Evolutionary conservation across 2,329 filamentous ascomycete genomes (phyloP).

Genomic region (Orbilia brochopaga): DNA sequence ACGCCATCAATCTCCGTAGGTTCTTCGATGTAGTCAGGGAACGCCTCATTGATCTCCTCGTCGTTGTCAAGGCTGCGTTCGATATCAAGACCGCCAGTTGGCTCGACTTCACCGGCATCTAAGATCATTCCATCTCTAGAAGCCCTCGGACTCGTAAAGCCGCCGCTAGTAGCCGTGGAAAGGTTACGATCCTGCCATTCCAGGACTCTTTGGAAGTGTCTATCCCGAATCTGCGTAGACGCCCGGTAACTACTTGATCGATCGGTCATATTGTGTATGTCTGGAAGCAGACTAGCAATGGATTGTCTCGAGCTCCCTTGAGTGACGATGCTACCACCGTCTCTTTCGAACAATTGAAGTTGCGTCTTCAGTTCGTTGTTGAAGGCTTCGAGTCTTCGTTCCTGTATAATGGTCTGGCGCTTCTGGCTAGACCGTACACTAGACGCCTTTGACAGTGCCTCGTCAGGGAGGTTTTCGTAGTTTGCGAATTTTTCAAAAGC

Average conservation of each 20-base stretch:
- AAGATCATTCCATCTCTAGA: neutral
- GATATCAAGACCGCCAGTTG: neutral
- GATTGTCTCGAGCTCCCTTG: slow-evolving; percentile 25
- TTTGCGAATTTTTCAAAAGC: slow-evolving; percentile 31
- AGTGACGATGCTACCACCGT: slow-evolving; percentile 39
- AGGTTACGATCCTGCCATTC: slow-evolving; percentile 27
- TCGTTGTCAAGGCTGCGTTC: slow-evolving; percentile 11
- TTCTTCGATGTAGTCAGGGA: slow-evolving; percentile 28
- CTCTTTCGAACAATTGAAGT: slow-evolving; percentile 6
- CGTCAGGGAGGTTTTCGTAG: slow-evolving; percentile 24
- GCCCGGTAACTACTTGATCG: slow-evolving; percentile 4
- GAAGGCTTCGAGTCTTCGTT: slow-evolving; percentile 27
- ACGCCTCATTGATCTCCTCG: slow-evolving; percentile 33
- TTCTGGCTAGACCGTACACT: slow-evolving; percentile 16
- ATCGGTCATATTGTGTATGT: neutral
- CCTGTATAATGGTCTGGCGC: slow-evolving; percentile 19
- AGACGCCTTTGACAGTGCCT: slow-evolving; percentile 21
- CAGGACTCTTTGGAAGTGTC: slow-evolving; percentile 9
- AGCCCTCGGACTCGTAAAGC: neutral
- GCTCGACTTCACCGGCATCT: neutral
- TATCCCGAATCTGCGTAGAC: slow-evolving; percentile 8
- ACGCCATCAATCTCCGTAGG: slow-evolving; percentile 39
- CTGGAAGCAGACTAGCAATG: neutral
- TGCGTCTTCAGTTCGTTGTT: slow-evolving; percentile 41
- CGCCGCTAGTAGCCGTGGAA: neutral